Evolutionary conservation across 352 stramenopile genomes (phyloP).

Genomic region (Phytophthora chlamydospora): DNA sequence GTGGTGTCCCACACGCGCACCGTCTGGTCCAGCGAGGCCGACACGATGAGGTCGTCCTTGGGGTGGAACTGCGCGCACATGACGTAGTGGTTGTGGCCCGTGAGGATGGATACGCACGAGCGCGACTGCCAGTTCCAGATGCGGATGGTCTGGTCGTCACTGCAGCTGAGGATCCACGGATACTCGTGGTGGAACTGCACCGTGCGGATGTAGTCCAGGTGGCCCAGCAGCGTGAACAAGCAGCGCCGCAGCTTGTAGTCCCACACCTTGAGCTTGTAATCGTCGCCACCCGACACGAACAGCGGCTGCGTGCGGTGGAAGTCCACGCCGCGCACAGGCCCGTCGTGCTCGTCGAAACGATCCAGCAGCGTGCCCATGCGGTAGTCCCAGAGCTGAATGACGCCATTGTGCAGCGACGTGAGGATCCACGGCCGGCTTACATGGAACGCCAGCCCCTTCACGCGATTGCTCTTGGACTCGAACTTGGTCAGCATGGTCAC

Average conservation of each 20-base stretch:
- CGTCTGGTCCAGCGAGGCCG: constrained; percentile 98
- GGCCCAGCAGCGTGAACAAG: constrained; percentile 98
- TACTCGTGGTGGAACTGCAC: constrained; percentile 99
- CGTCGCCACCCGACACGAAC: constrained; percentile 98
- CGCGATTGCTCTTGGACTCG: constrained; percentile 99
- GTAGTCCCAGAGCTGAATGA: constrained; percentile 99
- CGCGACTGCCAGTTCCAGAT: constrained; percentile 99
- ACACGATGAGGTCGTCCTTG: constrained; percentile 99
- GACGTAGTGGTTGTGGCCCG: constrained; percentile 99
- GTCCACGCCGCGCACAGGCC: constrained; percentile 98
- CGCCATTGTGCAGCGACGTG: constrained; percentile 99
- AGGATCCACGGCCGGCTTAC: constrained; percentile 98
- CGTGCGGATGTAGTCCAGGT: constrained; percentile 99
- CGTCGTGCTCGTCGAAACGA: constrained; percentile 99
- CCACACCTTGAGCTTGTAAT: constrained; percentile 99
- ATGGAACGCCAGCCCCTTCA: constrained; percentile 99
- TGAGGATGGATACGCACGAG: constrained; percentile 99
- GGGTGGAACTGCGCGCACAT: constrained; percentile 99
- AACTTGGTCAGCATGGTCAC: constrained; percentile 98
- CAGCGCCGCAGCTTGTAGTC: constrained; percentile 99
- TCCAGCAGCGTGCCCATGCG: constrained; percentile 99
- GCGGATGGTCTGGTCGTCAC: constrained; percentile 99
- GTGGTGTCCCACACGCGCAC: constrained; percentile 99
- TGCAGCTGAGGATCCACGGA: constrained; percentile 98
- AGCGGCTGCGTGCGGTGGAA: constrained; percentile 98